Base-by-base conservation (phyloP, 2,329 filamentous ascomycete genomes). In the Hypomyces perniciosus region DNA sequence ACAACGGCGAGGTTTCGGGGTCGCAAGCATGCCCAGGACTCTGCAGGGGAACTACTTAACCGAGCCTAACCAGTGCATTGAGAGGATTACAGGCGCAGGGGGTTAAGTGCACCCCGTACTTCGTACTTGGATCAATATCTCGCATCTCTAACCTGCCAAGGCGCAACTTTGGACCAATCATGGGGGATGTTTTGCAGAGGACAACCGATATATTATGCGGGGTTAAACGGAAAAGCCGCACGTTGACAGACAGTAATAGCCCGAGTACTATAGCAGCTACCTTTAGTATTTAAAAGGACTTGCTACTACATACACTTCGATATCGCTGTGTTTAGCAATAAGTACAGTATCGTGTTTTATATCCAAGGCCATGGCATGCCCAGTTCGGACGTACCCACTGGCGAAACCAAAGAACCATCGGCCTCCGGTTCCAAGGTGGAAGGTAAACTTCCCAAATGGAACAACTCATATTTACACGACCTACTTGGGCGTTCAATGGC, bases 381-480 rank as follows among this genome's bases (percentile, higher is more conserved):
- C 50, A 31, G 10, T 30, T 4, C 61, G 64, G n/a, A 57, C 51
- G 6, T 64, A 65, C 42, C 61, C 64, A 5, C 57, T 66, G 6
- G 56, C 44, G 5, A 61, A 61, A 46, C 64, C 64, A 2, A 47
- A 58, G 6, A 59, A 63, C 20, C 64, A 67, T 38, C 50, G 51
- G 26, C 61, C 58, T 1, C 64, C 64, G 0, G 54, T 67, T n/a
- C 64, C 64, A 3, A 56, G 64, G 39, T 67, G 61, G 61, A 59
- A 63, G 20, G 53, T 67, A 4, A 46, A 52, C 2, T 53, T 64
- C 5, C 44, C 47, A 5, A 9, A 44, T 6, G 55, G 49, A 4
- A 46, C 56, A 2, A 52, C 50, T 3, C 51, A 55, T 4, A 54
- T 67, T 0, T 59, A 54, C 46, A 63, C 58, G 1, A 55, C 61